phyloP scores from a whole-genome alignment of 306 rosid genomes.

The Medicago arabica region DNA sequence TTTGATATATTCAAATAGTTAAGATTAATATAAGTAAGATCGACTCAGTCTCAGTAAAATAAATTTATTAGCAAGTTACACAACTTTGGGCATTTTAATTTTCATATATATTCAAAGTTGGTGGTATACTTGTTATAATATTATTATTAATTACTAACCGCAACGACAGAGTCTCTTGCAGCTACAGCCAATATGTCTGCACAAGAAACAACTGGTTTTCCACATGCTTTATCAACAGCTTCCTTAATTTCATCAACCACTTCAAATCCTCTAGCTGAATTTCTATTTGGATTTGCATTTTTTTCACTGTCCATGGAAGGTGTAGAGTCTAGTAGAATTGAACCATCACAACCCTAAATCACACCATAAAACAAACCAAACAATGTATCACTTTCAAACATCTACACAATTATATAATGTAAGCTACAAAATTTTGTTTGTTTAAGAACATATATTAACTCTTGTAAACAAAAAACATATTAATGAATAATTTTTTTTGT shows the following conservation, averaged over 20 bases:
- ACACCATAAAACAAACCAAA: background rate
- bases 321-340: constrained; percentile 50
- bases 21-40: no score
- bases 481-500: no score
- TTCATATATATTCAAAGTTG: no score
- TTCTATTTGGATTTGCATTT: constrained; percentile 18
- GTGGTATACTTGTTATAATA: no score
- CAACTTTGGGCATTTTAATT: no score
- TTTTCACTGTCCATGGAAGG: constrained; percentile 52
- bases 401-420: no score
- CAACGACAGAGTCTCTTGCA: constrained; percentile 51
- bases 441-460: no score
- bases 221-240: constrained; percentile 49
- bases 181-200: constrained; percentile 57
- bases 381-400: no score
- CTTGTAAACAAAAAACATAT: no score
- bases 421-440: no score
- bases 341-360: constrained; percentile 60
- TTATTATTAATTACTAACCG: constrained; percentile 23
- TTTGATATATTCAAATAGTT: background rate
- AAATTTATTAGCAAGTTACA: no score
- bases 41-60: no score
- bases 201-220: constrained; percentile 52
- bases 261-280: constrained; percentile 50
- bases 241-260: constrained; percentile 53